Conservation (phyloP, 352 stramenopile species). For the Phytophthora idaei region DNA sequence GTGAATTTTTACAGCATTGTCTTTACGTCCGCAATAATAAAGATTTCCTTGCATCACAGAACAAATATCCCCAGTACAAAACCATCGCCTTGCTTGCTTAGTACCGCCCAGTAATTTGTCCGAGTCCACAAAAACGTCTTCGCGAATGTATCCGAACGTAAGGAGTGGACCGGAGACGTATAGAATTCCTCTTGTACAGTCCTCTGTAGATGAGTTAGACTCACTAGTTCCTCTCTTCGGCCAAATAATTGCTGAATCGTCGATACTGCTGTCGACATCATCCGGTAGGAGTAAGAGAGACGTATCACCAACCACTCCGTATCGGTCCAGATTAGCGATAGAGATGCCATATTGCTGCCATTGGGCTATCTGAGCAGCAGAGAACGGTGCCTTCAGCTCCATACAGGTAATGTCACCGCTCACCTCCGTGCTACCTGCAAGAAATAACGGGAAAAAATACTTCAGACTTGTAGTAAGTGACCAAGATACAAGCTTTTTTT, state of each 20-base stretch:
- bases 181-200: constrained; percentile 32
- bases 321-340: constrained; percentile 36
- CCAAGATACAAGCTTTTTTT: not conserved
- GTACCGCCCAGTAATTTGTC: not conserved
- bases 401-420: constrained; percentile 64
- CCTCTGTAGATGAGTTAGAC: not conserved
- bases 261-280: not conserved
- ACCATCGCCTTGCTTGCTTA: constrained; percentile 12
- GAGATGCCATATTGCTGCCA: constrained; percentile 53
- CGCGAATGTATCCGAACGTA: constrained; percentile 38
- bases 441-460: not conserved
- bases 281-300: constrained; percentile 33
- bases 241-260: constrained; percentile 19
- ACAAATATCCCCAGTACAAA: constrained; percentile 58
- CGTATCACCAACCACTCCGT: constrained; percentile 34
- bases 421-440: constrained; percentile 65
- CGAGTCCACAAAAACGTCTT: constrained; percentile 13
- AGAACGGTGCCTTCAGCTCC: constrained; percentile 35
- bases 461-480: not conserved
- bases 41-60: constrained; percentile 34
- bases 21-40: constrained; percentile 50
- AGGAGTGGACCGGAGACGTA: constrained; percentile 45
- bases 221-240: not conserved
- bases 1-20: constrained; percentile 61
- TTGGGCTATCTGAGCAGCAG: constrained; percentile 6